Base-by-base conservation (phyloP, 306 rosid species). In the Luffa aegyptiaca region DNA sequence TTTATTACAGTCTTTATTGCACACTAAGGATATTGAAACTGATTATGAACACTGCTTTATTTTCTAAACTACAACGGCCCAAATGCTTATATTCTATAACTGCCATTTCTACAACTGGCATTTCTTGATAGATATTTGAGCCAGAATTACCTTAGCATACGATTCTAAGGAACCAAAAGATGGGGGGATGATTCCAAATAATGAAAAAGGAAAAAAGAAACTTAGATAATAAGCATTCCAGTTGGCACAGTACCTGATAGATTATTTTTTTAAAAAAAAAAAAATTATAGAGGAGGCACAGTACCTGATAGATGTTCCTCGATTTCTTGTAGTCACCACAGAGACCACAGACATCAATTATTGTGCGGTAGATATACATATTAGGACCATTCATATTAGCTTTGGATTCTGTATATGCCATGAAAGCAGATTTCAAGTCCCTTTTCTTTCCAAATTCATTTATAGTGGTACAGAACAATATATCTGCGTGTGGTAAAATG, bases 261-360 rank as follows among this genome's bases (percentile, higher is more conserved):
- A 92, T 86, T 26, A 0, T 26, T 26, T 26, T 26, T 26, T 26
- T n/a, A n/a, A n/a, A n/a, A n/a, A n/a, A n/a, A n/a, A n/a, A n/a
- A n/a, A n/a, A n/a, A n/a, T n/a, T n/a, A n/a, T n/a, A n/a, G 31
- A 26, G 31, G 31, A 26, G 76, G 78, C 53, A 58, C 69, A 39
- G 62, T 39, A 92, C 97, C 97, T 94, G 93, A 81, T 92, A 95
- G 80, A 92, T 86, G 87, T 84, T 84, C 92, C 97, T 95, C 84
- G 97, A 92, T 90, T 89, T 92, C 90, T 51, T 80, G 91, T 77
- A 87, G 83, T 89, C 90, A 26, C 91, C 90, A 84, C 93, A 94
- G 57, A 89, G 87, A 82, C 98, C 98, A 52, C 97, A 91, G 21
- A 63, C 89, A 6, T 94, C 98, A 82, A 94, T 88, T 82, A 86